phyloP scores from a whole-genome alignment of 1,284 basidiomycete species.

The Leccinum angustisporum region DNA sequence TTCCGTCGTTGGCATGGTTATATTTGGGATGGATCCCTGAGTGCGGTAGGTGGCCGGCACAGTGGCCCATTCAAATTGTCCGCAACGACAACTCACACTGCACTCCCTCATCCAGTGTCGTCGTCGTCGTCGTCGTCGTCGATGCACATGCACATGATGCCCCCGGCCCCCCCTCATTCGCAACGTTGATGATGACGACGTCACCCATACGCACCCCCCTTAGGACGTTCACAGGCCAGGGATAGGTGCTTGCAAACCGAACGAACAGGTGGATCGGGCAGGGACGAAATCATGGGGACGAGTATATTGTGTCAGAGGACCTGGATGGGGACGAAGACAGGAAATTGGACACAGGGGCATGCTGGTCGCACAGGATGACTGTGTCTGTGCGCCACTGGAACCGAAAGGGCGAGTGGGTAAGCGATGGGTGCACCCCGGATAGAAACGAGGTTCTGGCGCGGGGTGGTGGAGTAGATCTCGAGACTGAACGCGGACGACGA shows the following conservation, averaged over 20 bases:
- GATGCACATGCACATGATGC: conserved; percentile 41
- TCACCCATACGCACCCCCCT: too few relatives aligned
- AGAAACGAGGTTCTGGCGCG: conserved; percentile 16
- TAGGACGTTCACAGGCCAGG: conserved; percentile 67
- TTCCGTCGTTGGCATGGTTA: conserved; percentile 22
- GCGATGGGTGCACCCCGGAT: conserved; percentile 26
- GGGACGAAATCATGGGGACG: neutral
- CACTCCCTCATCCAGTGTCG: too few relatives aligned
- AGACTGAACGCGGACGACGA: conserved; percentile 41
- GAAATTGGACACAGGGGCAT: neutral
- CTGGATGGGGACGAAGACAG: neutral
- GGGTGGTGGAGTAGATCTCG: conserved; percentile 40
- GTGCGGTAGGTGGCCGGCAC: conserved; percentile 34
- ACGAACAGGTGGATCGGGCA: conserved; percentile 51
- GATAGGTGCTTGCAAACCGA: conserved; percentile 59
- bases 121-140: too few relatives aligned
- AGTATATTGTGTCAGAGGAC: neutral
- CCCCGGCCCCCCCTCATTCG: too few relatives aligned
- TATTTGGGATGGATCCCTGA: neutral
- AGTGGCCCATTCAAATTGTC: too few relatives aligned
- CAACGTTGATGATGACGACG: too few relatives aligned
- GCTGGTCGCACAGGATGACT: conserved; percentile 38
- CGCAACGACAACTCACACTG: too few relatives aligned
- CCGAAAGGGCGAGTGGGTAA: conserved; percentile 45
- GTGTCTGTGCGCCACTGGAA: conserved; percentile 59